Percentiles rank a stretch among this genome's conserved stretches.
phyloP scores from a whole-genome alignment of 169 alveolate species.

The Plasmodium vinckei region DNA sequence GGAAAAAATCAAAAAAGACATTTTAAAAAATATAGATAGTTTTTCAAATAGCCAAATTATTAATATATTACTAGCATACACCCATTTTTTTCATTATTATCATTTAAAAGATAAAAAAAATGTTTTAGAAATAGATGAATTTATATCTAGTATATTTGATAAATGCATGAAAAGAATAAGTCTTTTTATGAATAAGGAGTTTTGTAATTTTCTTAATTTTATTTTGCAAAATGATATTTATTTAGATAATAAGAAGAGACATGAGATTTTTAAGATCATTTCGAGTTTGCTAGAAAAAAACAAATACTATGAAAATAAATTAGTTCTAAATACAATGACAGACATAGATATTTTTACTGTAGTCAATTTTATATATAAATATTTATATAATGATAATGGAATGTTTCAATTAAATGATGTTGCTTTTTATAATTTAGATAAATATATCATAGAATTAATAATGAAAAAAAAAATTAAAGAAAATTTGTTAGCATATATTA shows the following conservation, averaged over 20 bases:
- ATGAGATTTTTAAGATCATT: conserved; percentile 2
- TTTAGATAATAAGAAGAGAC: conserved; percentile 15
- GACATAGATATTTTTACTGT: conserved; percentile 72
- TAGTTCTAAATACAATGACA: conserved; percentile 27
- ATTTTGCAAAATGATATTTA: conserved; percentile 51
- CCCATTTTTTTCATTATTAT: conserved; percentile 8
- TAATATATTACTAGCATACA: conserved; percentile 48
- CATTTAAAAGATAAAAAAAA: not conserved
- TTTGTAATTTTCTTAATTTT: conserved; percentile 71
- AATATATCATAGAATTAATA: conserved; percentile 23
- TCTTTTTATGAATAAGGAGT: conserved; percentile 48
- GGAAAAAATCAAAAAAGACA: conserved; percentile 47
- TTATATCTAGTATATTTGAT: conserved; percentile 32
- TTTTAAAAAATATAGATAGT: conserved; percentile 22
- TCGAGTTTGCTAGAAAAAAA: conserved; percentile 19
- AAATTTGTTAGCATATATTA: conserved; percentile 34
- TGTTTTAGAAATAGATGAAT: conserved; percentile 1
- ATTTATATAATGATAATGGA: conserved; percentile 5
- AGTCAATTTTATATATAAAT: conserved; percentile 50
- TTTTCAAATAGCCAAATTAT: conserved; percentile 66
- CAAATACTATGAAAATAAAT: not conserved
- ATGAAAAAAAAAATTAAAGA: conserved; percentile 42
- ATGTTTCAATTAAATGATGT: conserved; percentile 1
- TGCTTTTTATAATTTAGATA: conserved; percentile 18
- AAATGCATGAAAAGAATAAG: conserved; percentile 22